Base-by-base conservation (phyloP, 2,329 filamentous ascomycete species). In the Aphanocladium album region DNA sequence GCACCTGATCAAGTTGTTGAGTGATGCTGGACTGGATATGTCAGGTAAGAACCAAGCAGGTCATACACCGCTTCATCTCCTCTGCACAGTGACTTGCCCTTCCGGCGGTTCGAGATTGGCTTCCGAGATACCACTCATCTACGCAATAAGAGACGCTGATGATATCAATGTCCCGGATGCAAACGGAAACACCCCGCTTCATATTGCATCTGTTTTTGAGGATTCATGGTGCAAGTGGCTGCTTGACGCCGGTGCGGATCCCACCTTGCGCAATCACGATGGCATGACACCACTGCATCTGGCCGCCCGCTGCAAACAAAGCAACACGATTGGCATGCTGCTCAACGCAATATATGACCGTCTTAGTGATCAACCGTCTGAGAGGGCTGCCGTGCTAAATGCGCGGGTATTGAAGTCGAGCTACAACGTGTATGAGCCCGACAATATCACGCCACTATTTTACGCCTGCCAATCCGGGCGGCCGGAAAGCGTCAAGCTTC, bases 251-350 rank as follows among this genome's bases (percentile, higher is more conserved):
- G 74, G 77, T 4, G 76, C 76, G 0, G 67, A 79, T 67, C 65
- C 72, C 0, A 62, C 54, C 0, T 62, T 65, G 1, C 25, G 53
- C 0, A 77, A 74, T 0, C 14, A 68, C 4, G 69, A 76, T 7
- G 73, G 72, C 0, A 64, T 73, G 49, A 78, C 71, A 4, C 66
- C 72, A 5, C 67, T 81, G 3, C 77, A 80, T 51, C 57, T 80
- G 19, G 74, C 76, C 1, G 68, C 73, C 4, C 68, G 70, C 14
- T 62, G 65, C 4, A 64, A 73, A 25, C 63, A 73, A 41, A 65
- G 63, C 46, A 77, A 78, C 23, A 67, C 70, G 2, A 63, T 78
- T 0, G 73, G 72, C 0, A 16, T 74, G 3, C 37, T 74, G 1
- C 27, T 73, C 1, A 62, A 61, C 3, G 62, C 47, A 25, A 25